These are phyloP conservation scores for Magnaporthiopsis incrustans DNA, from an alignment of 2,329 filamentous ascomycete species.

Conservation along the genomic window DNA sequence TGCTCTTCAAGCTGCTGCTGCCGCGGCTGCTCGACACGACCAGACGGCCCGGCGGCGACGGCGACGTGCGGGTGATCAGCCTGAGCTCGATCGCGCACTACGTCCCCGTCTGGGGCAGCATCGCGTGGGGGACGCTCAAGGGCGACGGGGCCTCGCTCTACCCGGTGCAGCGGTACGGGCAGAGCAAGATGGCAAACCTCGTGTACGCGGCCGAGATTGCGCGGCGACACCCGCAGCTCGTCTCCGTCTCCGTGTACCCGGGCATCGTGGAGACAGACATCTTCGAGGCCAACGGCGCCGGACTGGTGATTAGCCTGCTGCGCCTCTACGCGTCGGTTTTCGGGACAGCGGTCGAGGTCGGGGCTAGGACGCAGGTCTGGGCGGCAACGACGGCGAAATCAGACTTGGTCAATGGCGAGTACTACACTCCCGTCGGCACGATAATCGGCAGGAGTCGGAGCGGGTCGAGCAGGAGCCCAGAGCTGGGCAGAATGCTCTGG, in stretches of 20 bases:
- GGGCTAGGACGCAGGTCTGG: conserved; percentile 35
- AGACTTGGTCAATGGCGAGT: conserved; percentile 23
- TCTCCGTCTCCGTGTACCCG: conserved; percentile 2
- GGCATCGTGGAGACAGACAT: conserved; percentile 6
- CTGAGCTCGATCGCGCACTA: conserved; percentile 14
- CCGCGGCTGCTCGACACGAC: conserved; percentile 19
- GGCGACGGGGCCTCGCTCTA: conserved; percentile 8
- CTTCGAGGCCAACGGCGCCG: conserved; percentile 16
- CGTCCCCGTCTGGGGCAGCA: conserved; percentile 12
- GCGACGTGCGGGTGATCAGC: conserved; percentile 19
- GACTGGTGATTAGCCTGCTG: conserved; percentile 1
- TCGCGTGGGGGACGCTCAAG: conserved; percentile 12
- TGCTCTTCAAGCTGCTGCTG: conserved; percentile 29
- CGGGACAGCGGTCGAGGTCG: conserved; percentile 16
- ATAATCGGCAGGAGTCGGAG: conserved; percentile 13
- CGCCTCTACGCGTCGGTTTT: background rate
- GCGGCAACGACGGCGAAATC: conserved; percentile 22
- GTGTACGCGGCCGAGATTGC: conserved; percentile 25
- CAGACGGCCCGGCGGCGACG: conserved; percentile 2
- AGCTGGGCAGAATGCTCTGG: conserved; percentile 27
- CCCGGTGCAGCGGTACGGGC: conserved; percentile 29
- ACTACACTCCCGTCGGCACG: conserved; percentile 26
- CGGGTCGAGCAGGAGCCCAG: conserved; percentile 16
- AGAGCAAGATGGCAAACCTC: conserved; percentile 37
- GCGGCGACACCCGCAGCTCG: conserved; percentile 11